Base-by-base conservation (phyloP, 2,329 filamentous ascomycete genomes). In the Rhynchosporium graminicola region DNA sequence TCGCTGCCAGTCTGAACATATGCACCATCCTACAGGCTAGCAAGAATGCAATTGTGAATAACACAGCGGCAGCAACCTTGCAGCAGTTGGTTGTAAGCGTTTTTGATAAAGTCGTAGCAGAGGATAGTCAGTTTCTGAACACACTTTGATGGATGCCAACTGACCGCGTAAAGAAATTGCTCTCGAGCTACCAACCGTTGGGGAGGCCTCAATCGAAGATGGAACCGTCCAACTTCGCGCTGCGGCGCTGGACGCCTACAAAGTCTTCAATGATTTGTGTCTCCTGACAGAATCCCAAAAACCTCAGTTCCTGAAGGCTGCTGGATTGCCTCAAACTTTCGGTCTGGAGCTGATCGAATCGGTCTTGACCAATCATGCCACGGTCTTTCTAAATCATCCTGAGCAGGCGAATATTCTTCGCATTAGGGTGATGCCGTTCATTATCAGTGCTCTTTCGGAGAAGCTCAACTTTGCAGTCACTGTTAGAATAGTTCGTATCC, bases 21-120 rank as follows among this genome's bases (percentile, higher is more conserved):
- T 98, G 95, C 77, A 95, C 95, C 64, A 89, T 91, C 57, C 78
- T 99, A 55, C 93, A 98, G 76, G 89, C 87, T 61, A 95, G 90
- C 76, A 98, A 97, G 77, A 96, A 93, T 78, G 87, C 88, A 31
- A 92, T 96, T 57, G 92, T 99, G 69, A 96, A 94, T 73, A 96
- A 96, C 70, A 98, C 96, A 0, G 95, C 95, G 9, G 92, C 94
- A 31, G 95, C 95, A n/a, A 98, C 95, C 2, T 80, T 99, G 59
- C 94, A 97, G 76, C 95, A 98, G 75, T 83, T 99, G 13, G 88
- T 98, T 7, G 91, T 95, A 38, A 89, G 91, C 0, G 90, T 97
- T 0, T 98, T 97, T 76, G 95, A 98, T 74, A 95, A 96, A 74
- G 92, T 97, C 1, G 84, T 87, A 0, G 79, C 80, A 5, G 92